phyloP scores from a whole-genome alignment of 176 grass and related monocot species.

The Metroxylon sagu region DNA sequence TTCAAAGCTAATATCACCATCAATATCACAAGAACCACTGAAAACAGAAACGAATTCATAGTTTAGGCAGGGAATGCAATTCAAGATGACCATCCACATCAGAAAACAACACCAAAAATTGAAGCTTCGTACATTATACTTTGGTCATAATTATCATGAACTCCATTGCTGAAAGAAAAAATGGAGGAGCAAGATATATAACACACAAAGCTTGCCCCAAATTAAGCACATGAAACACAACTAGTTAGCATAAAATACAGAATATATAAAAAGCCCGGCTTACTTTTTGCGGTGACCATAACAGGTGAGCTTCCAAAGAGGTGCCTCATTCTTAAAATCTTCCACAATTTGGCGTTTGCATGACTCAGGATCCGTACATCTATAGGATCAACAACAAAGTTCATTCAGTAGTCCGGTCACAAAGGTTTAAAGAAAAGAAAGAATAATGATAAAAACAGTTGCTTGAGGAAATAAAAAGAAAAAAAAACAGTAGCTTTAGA shows the following conservation, averaged over 20 bases:
- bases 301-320: slow-evolving; percentile 89
- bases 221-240: background rate
- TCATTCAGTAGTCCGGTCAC: no score
- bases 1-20: slow-evolving; percentile 74
- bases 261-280: background rate
- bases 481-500: background rate
- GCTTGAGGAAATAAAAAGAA: background rate
- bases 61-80: no score
- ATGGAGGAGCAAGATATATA: no score
- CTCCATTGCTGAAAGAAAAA: no score
- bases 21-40: slow-evolving; percentile 80
- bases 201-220: no score
- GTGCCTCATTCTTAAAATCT: slow-evolving; percentile 78
- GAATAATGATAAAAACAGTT: background rate
- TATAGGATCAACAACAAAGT: slow-evolving; percentile 13
- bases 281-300: slow-evolving; percentile 75
- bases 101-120: no score
- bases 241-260: background rate
- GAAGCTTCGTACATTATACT: no score
- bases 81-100: no score
- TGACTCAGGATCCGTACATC: slow-evolving; percentile 60
- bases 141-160: no score
- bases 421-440: slow-evolving; percentile 13
- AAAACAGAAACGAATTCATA: slow-evolving; percentile 1
- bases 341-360: slow-evolving; percentile 73